Conservation (phyloP, 345 rosid genomes). For the Ailanthus altissimus region DNA sequence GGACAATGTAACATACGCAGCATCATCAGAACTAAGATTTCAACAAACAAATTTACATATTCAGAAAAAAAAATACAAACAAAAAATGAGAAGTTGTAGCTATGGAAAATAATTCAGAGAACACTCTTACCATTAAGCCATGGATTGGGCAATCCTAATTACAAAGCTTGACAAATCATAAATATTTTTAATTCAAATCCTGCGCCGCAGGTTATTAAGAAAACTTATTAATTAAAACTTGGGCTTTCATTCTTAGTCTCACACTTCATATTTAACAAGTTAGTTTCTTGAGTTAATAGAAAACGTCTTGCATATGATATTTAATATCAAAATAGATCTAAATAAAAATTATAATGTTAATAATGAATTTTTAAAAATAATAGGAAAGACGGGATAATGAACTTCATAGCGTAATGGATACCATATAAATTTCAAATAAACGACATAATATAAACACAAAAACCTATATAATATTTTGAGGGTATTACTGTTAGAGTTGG, state of each 20-base stretch:
- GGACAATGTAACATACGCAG: background rate
- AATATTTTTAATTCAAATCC: background rate
- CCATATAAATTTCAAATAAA: conserved; percentile 60
- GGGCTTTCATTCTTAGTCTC: background rate
- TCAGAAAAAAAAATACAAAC: background rate
- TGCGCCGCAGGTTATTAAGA: background rate
- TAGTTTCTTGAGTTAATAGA: too few species aligned
- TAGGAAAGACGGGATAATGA: too few species aligned
- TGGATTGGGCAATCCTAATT: background rate
- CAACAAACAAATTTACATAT: background rate
- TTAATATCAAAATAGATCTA: background rate
- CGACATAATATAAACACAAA: conserved; percentile 66
- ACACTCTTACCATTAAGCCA: too few species aligned
- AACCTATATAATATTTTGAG: too few species aligned
- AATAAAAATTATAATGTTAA: too few species aligned
- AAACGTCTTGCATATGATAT: too few species aligned
- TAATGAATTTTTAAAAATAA: too few species aligned
- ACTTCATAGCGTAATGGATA: conserved; percentile 52
- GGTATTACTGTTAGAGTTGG: too few species aligned
- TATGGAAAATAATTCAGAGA: too few species aligned
- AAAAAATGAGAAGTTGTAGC: too few species aligned
- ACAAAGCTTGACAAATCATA: background rate
- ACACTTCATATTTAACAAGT: too few species aligned
- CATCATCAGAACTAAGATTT: background rate
- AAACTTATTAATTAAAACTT: too few species aligned